These are phyloP conservation scores for Hericium alpestre DNA, from an alignment of 768 basidiomycete species.

Conservation along the genomic window DNA sequence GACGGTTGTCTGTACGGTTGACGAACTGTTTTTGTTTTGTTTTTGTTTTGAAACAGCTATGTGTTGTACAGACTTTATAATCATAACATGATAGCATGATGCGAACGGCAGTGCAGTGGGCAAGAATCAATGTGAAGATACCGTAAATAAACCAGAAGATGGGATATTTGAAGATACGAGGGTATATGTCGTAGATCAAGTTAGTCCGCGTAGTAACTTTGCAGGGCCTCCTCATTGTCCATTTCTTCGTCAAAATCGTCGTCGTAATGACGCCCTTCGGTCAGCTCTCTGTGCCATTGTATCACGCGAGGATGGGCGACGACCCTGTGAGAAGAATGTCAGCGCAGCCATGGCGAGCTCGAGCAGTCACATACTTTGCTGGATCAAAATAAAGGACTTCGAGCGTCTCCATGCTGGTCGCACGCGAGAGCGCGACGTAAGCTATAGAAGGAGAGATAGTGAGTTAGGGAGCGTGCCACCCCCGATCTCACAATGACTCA, in stretches of 20 bases:
- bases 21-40: background rate
- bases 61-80: too few species aligned
- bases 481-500: slow-evolving; percentile 14
- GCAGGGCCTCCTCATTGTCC: background rate
- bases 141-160: too few species aligned
- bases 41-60: too few species aligned
- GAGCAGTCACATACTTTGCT: slow-evolving; percentile 33
- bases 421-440: slow-evolving; percentile 66
- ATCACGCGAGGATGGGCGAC: slow-evolving; percentile 55
- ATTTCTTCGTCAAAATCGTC: background rate
- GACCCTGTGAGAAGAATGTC: slow-evolving; percentile 31
- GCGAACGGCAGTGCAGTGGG: too few species aligned
- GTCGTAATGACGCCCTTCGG: background rate
- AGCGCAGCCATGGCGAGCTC: background rate
- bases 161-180: too few species aligned
- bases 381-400: slow-evolving; percentile 57
- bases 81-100: too few species aligned
- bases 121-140: too few species aligned
- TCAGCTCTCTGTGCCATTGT: slow-evolving; percentile 29
- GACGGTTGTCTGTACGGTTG: too few species aligned
- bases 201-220: background rate
- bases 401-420: slow-evolving; percentile 52
- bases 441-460: slow-evolving; percentile 24
- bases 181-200: background rate
- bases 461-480: background rate